Evolutionary conservation across 1,284 basidiomycete species (phyloP), one percentile per base, ranked within the genome.

Genomic region (Cutaneotrichosporon sp.): DNA sequence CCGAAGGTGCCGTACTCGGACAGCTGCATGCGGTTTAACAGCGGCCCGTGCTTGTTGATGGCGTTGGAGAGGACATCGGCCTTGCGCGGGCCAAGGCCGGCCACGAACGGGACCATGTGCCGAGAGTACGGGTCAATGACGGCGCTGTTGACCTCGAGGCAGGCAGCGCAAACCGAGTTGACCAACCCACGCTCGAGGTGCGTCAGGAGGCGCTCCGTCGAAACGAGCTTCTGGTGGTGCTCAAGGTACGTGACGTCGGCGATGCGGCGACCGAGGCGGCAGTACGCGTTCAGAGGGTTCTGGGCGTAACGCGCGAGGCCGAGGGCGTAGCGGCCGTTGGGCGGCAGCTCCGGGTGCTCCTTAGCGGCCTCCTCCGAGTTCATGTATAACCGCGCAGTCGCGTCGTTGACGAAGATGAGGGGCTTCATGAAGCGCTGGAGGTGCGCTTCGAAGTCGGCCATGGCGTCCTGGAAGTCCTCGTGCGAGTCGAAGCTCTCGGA

Each of bases 31-130:
- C 94, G 87, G 73, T 93, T 95, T 65, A 88, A 80, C 24, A 97
- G 81, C 77, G 83, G 71, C 68, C 92, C 92, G 72, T 88, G 82
- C 22, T 85, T 81, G 9, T 84, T 85, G 58, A 97, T 92, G 75
- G 89, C 91, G 78, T 89, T 89, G 61, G 95, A 84, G 46, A 99
- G 79, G 11, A 86, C 86, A 68, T 93, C 88, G 13, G 95, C 92
- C 79, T 99, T 99, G 62, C 97, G 87, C 16, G 94, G 95, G 8
- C 97, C 97, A 52, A 99, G 84, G 38, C 97, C 97, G 68, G 93
- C 89, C 34, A 99, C 87, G 73, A 91, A 97, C 0, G 90, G 93
- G 11, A 99, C 83, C 57, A 98, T 85, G 54, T 89, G 84, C 68
- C 91, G 89, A 71, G 95, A 91, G 77, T 98, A 98, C 1, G 87